Evolutionary conservation across 2,329 filamentous ascomycete genomes (phyloP), one percentile per base, ranked within the genome.

Genomic region (Rhynchosporium graminicola): DNA sequence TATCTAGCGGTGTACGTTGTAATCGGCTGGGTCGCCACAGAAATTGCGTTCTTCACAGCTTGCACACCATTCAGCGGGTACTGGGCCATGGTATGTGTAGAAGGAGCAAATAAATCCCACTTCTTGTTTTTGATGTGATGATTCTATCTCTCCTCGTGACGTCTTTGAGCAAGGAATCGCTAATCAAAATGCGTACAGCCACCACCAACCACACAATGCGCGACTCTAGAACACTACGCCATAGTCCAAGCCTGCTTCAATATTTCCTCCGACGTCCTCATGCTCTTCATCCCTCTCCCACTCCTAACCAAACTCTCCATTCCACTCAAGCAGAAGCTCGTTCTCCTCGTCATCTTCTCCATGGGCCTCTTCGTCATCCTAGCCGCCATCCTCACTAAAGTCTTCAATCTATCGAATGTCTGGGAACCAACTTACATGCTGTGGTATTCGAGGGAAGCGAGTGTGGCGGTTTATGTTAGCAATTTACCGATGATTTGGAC

Each of bases 231-330:
- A 43, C 77, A 83, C 69, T 85, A 84, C 67, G 79, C 83, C 13
- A 83, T 85, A 52, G 80, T 83, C 13, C 84, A 86, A 67, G 80
- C 80, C 2, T 76, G 78, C 15, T 80, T 87, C 71, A 87, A 87
- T 67, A 81, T 87, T 57, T 80, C 81, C 2, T 84, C 82, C 46
- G 84, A 87, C 65, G 47, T 84, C 0, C 77, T 83, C 72, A 86
- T 87, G 68, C 80, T 87, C 38, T 66, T 78, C 2, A 80, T 87
- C 15, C 82, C 83, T 0, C 77, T 87, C 67, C 83, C 83, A 0
- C 71, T 82, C 31, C 76, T 87, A 20, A 20, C 20, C 31, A 77
- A 78, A 15, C 77, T 84, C 1, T 78, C 79, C 38, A 75, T 86
- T 2, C 76, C 80, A 0, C 69, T 69, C 28, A 79, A 76, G 62